phyloP scores from a whole-genome alignment of 257 asterid genomes.

The Echium plantagineum region DNA sequence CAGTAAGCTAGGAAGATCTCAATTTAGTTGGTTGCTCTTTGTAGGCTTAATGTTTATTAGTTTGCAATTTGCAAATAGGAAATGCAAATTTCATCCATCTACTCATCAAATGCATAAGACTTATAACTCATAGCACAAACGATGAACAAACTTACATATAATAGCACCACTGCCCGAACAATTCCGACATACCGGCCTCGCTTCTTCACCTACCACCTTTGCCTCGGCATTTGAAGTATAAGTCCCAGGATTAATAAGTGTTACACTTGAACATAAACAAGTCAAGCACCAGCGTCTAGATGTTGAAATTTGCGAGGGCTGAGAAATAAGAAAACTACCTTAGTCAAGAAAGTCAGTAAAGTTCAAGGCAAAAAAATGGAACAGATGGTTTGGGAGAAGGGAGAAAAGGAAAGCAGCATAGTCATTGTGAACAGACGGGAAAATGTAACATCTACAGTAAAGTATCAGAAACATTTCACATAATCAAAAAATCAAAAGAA shows the following conservation, averaged over 20 bases:
- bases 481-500: too few relatives aligned
- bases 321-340: conserved; percentile 6
- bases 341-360: background rate
- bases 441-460: too few relatives aligned
- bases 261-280: conserved; percentile 62
- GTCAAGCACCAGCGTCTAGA: conserved; percentile 70
- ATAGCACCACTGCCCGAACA: conserved; percentile 91
- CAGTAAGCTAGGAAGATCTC: background rate
- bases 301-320: conserved; percentile 31
- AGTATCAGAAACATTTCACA: too few relatives aligned
- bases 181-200: conserved; percentile 63
- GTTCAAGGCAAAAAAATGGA: too few relatives aligned
- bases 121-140: background rate
- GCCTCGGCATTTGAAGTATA: conserved; percentile 34
- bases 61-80: too few relatives aligned
- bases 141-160: conserved; percentile 44
- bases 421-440: too few relatives aligned
- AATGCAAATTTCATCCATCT: background rate
- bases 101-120: background rate
- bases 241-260: conserved; percentile 36
- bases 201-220: conserved; percentile 52
- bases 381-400: too few relatives aligned
- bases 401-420: too few relatives aligned
- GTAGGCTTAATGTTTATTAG: background rate
- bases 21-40: background rate